Percentiles rank a stretch among this genome's conserved stretches.
phyloP scores from a whole-genome alignment of 257 asterid species.

The Nicotiana otophora region DNA sequence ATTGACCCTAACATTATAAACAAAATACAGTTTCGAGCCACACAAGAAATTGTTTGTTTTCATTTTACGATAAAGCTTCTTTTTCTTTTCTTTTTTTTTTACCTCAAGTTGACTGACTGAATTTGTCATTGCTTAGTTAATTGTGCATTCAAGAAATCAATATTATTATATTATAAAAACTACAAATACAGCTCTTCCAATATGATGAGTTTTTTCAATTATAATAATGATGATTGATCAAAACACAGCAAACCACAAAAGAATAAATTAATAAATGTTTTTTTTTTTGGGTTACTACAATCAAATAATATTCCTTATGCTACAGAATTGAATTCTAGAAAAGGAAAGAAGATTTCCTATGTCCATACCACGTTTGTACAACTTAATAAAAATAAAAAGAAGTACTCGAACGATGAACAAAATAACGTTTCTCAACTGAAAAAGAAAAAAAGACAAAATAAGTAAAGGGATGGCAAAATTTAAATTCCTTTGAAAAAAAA shows the following conservation, averaged over 20 bases:
- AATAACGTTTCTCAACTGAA: background rate
- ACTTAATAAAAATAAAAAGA: background rate
- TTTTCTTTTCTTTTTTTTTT: background rate
- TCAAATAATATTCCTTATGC: slow-evolving; percentile 4
- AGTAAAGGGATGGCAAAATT: background rate
- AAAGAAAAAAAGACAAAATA: background rate
- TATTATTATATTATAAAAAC: background rate
- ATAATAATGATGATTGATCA: background rate
- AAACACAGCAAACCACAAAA: background rate
- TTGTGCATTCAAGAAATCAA: background rate
- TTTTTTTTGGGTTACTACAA: background rate
- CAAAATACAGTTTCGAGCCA: background rate
- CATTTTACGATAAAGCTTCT: background rate
- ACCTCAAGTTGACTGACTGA: background rate
- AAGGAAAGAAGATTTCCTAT: background rate
- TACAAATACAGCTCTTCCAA: background rate
- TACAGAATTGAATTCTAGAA: background rate
- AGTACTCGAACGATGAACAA: background rate
- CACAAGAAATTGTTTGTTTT: background rate
- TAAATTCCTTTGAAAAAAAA: too few relatives aligned
- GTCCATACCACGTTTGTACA: background rate
- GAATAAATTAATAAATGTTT: background rate
- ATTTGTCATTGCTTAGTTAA: background rate
- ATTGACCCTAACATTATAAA: background rate
- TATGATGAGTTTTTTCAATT: background rate